Evolutionary conservation across 2,329 filamentous ascomycete species (phyloP).

Genomic region (Raffaelea arxii): DNA sequence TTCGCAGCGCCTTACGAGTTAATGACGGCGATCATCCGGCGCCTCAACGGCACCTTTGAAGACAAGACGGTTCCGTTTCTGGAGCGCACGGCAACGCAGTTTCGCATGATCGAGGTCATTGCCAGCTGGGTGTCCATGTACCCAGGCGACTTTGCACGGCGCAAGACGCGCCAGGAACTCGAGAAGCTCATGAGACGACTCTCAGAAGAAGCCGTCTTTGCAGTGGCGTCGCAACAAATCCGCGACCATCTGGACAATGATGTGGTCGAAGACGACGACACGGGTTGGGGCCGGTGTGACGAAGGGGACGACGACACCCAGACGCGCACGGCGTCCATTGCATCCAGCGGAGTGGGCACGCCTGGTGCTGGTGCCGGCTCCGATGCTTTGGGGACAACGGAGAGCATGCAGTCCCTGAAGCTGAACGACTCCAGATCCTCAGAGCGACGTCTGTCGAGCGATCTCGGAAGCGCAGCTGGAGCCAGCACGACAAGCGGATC

Average conservation of each 20-base stretch:
- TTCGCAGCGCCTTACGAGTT: conserved; percentile 77
- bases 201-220: conserved; percentile 71
- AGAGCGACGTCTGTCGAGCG: conserved; percentile 31
- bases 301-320: conserved; percentile 28
- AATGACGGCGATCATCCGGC: conserved; percentile 66
- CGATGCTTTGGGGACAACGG: conserved; percentile 11
- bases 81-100: conserved; percentile 68
- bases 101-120: conserved; percentile 74
- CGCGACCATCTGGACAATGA: conserved; percentile 61
- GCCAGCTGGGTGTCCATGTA: conserved; percentile 86
- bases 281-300: conserved; percentile 82
- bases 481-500: neutral
- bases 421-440: conserved; percentile 33
- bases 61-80: conserved; percentile 60
- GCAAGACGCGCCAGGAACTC: conserved; percentile 60
- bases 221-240: conserved; percentile 79
- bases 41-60: conserved; percentile 61
- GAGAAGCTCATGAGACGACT: conserved; percentile 67
- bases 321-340: neutral
- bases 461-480: conserved; percentile 2
- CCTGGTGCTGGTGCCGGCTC: conserved; percentile 1
- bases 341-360: conserved; percentile 9
- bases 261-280: conserved; percentile 80
- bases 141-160: conserved; percentile 83
- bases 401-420: conserved; percentile 37